Conservation (phyloP, 345 rosid genomes). For the Brassica cretica region DNA sequence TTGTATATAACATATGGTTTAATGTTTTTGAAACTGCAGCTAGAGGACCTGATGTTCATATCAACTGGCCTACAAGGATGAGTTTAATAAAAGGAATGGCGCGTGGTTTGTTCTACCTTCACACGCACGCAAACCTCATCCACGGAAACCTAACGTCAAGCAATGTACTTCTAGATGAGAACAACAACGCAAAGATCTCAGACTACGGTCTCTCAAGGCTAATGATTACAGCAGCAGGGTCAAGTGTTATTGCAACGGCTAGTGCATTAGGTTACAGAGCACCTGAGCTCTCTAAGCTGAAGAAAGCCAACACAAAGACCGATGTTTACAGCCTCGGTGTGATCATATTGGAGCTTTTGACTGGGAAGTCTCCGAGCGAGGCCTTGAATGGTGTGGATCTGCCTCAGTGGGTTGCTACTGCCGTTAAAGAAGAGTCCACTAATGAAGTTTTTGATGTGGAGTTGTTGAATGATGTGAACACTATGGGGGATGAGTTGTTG, state of each 20-base stretch:
- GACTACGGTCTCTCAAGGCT: constrained; percentile 77
- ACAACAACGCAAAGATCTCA: constrained; percentile 54
- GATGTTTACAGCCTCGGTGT: constrained; percentile 92
- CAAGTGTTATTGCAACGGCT: constrained; percentile 79
- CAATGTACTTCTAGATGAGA: constrained; percentile 70
- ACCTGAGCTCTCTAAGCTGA: constrained; percentile 89
- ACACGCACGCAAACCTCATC: constrained; percentile 63
- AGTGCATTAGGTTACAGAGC: constrained; percentile 86
- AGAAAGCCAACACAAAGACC: constrained; percentile 79
- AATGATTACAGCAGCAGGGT: constrained; percentile 72
- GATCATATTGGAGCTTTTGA: constrained; percentile 75
- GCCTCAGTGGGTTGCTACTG: constrained; percentile 97
- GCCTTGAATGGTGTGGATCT: constrained; percentile 57
- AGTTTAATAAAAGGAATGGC: constrained; percentile 63
- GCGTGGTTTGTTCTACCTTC: constrained; percentile 70
- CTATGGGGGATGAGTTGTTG: constrained; percentile 66
- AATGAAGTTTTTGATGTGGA: constrained; percentile 91
- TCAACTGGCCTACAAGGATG: constrained; percentile 82
- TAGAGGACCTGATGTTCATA: constrained; percentile 66
- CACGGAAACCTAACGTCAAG: constrained; percentile 89
- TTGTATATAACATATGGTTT: neutral
- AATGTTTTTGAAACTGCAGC: constrained; percentile 49
- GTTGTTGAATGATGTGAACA: constrained; percentile 49
- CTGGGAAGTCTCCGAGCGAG: constrained; percentile 72
- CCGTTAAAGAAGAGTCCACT: constrained; percentile 93